Evolutionary conservation across 2,329 filamentous ascomycete species (phyloP).

Genomic region (Alternaria burnsii): DNA sequence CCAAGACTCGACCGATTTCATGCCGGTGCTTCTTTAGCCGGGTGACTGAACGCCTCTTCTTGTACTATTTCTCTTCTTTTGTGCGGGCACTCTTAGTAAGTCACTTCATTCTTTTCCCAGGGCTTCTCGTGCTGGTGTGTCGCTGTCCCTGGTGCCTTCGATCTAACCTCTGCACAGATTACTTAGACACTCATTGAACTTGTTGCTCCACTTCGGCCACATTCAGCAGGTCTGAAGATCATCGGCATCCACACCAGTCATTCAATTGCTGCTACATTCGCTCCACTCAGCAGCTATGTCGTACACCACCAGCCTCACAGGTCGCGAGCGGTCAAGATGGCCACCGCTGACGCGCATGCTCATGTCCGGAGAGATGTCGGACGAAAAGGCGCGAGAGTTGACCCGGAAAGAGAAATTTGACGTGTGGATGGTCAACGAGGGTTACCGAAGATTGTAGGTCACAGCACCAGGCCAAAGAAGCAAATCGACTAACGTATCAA

Average conservation of each 20-base stretch:
- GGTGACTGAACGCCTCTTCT: conserved; percentile 36
- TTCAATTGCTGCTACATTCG: conserved; percentile 21
- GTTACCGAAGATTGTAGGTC: conserved; percentile 79
- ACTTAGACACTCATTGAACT: conserved; percentile 42
- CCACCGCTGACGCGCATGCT: conserved; percentile 83
- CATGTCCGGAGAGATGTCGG: conserved; percentile 82
- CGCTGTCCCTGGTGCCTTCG: conserved; percentile 14
- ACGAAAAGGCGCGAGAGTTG: conserved; percentile 74
- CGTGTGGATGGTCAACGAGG: conserved; percentile 90
- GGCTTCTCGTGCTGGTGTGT: conserved; percentile 15
- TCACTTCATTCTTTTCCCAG: conserved; percentile 14
- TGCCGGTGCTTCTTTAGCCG: conserved; percentile 53
- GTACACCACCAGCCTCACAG: conserved; percentile 48
- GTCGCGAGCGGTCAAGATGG: conserved; percentile 77
- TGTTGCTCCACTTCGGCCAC: conserved; percentile 37
- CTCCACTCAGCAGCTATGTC: conserved; percentile 37
- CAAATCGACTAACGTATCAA: conserved; percentile 51
- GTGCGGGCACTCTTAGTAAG: conserved; percentile 53
- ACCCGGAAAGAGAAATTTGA: conserved; percentile 77
- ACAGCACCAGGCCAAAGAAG: not conserved
- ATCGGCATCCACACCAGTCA: conserved; percentile 35
- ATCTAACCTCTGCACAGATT: conserved; percentile 40
- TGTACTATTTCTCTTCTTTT: conserved; percentile 45
- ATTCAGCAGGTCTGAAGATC: conserved; percentile 54
- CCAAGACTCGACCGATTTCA: conserved; percentile 45